These are phyloP conservation scores for Pythium monospermum DNA, from an alignment of 352 stramenopile species.

Conservation along the genomic window DNA sequence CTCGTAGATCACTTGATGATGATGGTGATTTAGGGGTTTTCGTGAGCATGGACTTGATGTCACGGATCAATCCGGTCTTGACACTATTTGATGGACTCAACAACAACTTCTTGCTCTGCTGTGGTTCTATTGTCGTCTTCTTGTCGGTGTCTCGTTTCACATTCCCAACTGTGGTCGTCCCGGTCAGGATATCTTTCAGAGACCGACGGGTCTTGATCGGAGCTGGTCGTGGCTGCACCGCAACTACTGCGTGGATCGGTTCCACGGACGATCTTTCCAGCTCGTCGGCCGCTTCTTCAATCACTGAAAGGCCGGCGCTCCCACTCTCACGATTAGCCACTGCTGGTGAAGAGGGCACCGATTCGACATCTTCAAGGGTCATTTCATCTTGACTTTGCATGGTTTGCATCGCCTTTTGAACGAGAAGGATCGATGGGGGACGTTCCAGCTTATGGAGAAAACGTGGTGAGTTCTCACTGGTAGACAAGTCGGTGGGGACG, in stretches of 20 bases:
- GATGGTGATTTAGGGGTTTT: neutral
- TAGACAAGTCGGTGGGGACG: neutral
- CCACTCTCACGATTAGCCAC: neutral
- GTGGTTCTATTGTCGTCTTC: neutral
- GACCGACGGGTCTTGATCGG: neutral
- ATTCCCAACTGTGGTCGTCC: neutral
- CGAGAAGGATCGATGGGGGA: constrained; percentile 20
- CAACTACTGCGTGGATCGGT: neutral
- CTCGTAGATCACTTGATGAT: no score
- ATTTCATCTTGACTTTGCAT: constrained; percentile 10
- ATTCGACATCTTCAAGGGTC: constrained; percentile 27
- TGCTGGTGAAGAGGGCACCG: constrained; percentile 10
- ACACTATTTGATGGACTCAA: neutral
- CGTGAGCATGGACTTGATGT: neutral
- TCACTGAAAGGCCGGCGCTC: neutral
- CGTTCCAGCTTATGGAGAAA: constrained; percentile 25
- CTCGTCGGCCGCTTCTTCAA: neutral
- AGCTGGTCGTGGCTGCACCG: neutral
- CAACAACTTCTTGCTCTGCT: neutral
- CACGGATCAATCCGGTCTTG: neutral
- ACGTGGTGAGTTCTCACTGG: constrained; percentile 2
- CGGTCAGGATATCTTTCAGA: neutral
- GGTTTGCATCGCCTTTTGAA: constrained; percentile 12
- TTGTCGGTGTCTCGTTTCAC: neutral
- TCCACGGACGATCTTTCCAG: no score